phyloP scores from a whole-genome alignment of 2,329 filamentous ascomycete species.

The Cladobotryum mycophilum region DNA sequence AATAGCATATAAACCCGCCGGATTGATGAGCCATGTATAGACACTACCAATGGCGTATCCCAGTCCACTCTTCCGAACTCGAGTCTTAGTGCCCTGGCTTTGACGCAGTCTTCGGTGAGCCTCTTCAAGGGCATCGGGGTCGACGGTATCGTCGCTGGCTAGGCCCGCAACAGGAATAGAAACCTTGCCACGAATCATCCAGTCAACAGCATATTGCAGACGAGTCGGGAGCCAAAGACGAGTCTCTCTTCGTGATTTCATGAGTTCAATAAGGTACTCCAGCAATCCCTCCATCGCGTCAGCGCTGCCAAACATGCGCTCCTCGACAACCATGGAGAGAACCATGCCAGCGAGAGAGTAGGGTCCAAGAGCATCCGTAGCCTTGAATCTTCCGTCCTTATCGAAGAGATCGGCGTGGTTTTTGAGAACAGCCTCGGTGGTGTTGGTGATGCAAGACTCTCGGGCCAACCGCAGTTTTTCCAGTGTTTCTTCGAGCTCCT shows the following conservation, averaged over 20 bases:
- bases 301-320: conserved; percentile 29
- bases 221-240: conserved; percentile 39
- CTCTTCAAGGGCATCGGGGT: conserved; percentile 21
- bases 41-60: conserved; percentile 22
- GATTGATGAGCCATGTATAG: conserved; percentile 36
- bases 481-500: conserved; percentile 16
- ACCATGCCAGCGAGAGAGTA: conserved; percentile 34
- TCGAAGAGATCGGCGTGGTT: conserved; percentile 37
- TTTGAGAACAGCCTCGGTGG: conserved; percentile 35
- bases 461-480: conserved; percentile 22
- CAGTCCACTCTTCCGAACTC: conserved; percentile 12
- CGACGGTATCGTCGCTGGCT: conserved; percentile 12
- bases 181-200: conserved; percentile 25
- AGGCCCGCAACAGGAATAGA: conserved; percentile 16
- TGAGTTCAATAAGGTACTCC: conserved; percentile 29
- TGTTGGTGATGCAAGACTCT: conserved; percentile 22
- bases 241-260: conserved; percentile 26
- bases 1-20: conserved; percentile 40
- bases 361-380: conserved; percentile 16
- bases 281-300: conserved; percentile 29
- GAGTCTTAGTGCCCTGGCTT: conserved; percentile 20
- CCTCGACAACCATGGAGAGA: conserved; percentile 41
- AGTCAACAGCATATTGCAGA: conserved; percentile 32
- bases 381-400: conserved; percentile 30
- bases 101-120: conserved; percentile 32